Base-by-base conservation (phyloP, 495 filamentous ascomycete species). In the Hypomontagnella submonticulosa region DNA sequence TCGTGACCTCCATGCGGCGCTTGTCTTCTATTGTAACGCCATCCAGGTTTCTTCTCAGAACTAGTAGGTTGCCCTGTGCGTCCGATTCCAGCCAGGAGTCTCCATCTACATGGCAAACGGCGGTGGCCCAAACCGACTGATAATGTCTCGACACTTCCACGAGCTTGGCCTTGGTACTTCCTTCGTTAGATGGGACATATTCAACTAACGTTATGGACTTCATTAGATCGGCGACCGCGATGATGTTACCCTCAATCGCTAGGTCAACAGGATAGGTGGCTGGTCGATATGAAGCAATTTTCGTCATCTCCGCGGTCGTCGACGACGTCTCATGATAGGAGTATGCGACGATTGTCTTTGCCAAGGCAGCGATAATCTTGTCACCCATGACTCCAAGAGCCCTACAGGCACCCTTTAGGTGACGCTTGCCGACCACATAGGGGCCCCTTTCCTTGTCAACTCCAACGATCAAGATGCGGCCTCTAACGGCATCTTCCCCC, bases 181-280 rank as follows among this genome's bases (percentile, higher is more conserved):
- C 76, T 23, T 77, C 60, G 33, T 77, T 67, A 6, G 83, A 81
- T 13, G 79, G 79, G 7, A 79, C 76, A 67, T 87, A 93, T 70
- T 92, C 77, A 9, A 97, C 79, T 8, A 98, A 73, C 12, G 90
- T 89, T 36, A 95, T 79, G 32, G 90, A 94, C 79, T 97, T 97
- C 92, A 97, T 98, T 37, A 99, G 79, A 67, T 99, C 95, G 1
- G 88, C 91, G 4, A 99, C 87, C 0, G 90, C 90, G 62, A 98
- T 94, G 23, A 85, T 81, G 57, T 90, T 83, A 11, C 77, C 86
- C 12, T 82, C 81, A 8, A 97, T 83, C 10, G 87, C 83, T n/a
- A 99, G 63, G 70, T 96, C 91, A 20, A 96, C 85, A 1, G 95
- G 96, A 27, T 90, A 90, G 0, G 92, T 97, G 15, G 92, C 87